A percentile compares a stretch with the other conserved stretches of the same genome.
Conservation (phyloP, 2,329 filamentous ascomycete genomes). For the Cytospora schulzeri region DNA sequence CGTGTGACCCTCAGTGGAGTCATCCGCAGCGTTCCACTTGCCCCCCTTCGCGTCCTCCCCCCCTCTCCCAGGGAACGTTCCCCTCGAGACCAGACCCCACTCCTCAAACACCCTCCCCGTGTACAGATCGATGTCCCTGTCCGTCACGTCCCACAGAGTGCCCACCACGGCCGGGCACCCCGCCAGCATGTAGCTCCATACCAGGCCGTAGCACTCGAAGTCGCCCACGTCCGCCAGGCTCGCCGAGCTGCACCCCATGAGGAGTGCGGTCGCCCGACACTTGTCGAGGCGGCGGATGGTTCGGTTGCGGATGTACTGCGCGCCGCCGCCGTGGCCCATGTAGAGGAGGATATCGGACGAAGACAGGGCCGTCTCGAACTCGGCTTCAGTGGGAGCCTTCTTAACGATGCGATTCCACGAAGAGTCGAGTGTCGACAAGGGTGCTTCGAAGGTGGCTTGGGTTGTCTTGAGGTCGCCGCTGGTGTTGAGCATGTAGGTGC, state of each 20-base stretch:
- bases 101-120: constrained; percentile 76
- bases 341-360: constrained; percentile 78
- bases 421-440: constrained; percentile 63
- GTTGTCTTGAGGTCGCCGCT: constrained; percentile 81
- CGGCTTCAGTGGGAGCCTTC: constrained; percentile 71
- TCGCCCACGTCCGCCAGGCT: constrained; percentile 78
- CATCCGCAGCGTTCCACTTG: constrained; percentile 34
- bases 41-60: constrained; percentile 35
- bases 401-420: constrained; percentile 73
- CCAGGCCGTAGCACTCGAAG: constrained; percentile 88
- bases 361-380: constrained; percentile 71
- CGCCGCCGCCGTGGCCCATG: constrained; percentile 93
- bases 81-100: constrained; percentile 73
- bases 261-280: constrained; percentile 75
- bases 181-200: constrained; percentile 88
- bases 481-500: constrained; percentile 87
- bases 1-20: constrained; percentile 9
- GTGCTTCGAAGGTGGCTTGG: constrained; percentile 70
- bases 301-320: constrained; percentile 87
- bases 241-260: constrained; percentile 94
- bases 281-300: constrained; percentile 77
- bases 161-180: constrained; percentile 85
- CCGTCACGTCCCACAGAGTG: constrained; percentile 97
- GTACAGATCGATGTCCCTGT: constrained; percentile 95
- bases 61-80: constrained; percentile 45